These are phyloP conservation scores for Ilex asprella DNA, from an alignment of 257 asterid genomes.

Conservation along the genomic window DNA sequence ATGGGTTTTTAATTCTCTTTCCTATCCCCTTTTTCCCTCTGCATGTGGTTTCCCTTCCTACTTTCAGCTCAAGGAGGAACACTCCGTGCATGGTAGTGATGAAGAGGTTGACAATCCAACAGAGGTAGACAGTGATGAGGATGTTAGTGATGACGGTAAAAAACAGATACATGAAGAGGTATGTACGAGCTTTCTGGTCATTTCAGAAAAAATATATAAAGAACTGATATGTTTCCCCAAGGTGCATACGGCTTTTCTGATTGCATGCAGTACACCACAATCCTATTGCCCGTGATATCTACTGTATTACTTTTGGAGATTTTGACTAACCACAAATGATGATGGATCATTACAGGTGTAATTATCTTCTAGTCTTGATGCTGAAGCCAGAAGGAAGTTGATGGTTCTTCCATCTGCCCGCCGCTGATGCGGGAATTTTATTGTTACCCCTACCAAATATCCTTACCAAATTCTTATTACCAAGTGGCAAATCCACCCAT, in stretches of 20 bases:
- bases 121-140: constrained; percentile 85
- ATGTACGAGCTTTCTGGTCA: neutral
- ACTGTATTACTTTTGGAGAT: too few species aligned
- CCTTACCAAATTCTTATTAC: too few species aligned
- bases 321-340: too few species aligned
- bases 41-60: constrained; percentile 9
- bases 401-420: too few species aligned
- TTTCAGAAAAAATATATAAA: neutral
- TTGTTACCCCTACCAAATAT: too few species aligned
- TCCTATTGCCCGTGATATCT: too few species aligned
- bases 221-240: neutral
- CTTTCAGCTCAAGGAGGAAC: constrained; percentile 78
- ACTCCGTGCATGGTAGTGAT: constrained; percentile 89
- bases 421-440: too few species aligned
- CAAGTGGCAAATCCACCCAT: too few species aligned
- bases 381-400: too few species aligned
- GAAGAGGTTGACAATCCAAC: constrained; percentile 81
- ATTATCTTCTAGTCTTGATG: too few species aligned
- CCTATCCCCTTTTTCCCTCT: constrained; percentile 6
- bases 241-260: neutral
- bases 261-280: neutral
- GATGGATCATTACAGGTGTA: neutral
- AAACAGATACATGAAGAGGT: constrained; percentile 64
- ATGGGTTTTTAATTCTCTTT: constrained; percentile 1
- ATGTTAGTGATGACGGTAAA: constrained; percentile 53